A percentile compares a stretch with the other conserved stretches of the same genome.
Evolutionary conservation across 768 basidiomycete genomes (phyloP).

Genomic region (Ephemerocybe angulata): DNA sequence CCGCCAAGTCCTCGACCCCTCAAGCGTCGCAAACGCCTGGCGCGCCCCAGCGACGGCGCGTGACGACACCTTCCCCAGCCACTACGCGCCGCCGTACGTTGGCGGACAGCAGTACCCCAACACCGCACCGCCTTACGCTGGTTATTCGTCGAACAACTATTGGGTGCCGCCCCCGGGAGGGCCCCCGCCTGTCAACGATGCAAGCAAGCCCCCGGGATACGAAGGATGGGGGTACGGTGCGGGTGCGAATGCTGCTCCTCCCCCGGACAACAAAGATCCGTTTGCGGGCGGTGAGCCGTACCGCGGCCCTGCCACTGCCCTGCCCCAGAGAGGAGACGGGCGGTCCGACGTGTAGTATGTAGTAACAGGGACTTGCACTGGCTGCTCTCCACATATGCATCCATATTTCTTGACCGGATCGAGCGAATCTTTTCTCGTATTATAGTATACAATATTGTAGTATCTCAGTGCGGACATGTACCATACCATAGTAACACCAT

Average conservation of each 20-base stretch:
- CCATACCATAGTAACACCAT: too few species aligned
- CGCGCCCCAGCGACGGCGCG: conserved; percentile 45
- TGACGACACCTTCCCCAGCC: conserved; percentile 37
- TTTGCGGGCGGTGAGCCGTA: too few species aligned
- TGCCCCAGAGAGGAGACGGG: too few species aligned
- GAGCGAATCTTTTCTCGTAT: too few species aligned
- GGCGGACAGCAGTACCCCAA: conserved; percentile 40
- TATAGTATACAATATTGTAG: too few species aligned
- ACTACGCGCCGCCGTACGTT: conserved; percentile 62
- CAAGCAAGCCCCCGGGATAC: conserved; percentile 1
- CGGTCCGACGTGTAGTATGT: too few species aligned
- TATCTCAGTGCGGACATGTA: too few species aligned
- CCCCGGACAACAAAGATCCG: conserved; percentile 9
- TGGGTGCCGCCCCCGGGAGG: conserved; percentile 2
- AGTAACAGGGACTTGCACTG: too few species aligned
- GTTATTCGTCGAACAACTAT: conserved; percentile 6
- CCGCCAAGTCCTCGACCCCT: conserved; percentile 71
- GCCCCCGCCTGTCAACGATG: conserved; percentile 1
- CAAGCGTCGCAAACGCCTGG: conserved; percentile 47
- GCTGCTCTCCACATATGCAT: too few species aligned
- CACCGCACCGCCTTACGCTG: conserved; percentile 41
- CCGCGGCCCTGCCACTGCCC: too few species aligned
- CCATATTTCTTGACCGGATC: too few species aligned
- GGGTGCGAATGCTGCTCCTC: neutral
- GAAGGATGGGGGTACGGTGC: conserved; percentile 1